Conservation (phyloP, 495 filamentous ascomycete species). For the Aspergillus avenaceus region DNA sequence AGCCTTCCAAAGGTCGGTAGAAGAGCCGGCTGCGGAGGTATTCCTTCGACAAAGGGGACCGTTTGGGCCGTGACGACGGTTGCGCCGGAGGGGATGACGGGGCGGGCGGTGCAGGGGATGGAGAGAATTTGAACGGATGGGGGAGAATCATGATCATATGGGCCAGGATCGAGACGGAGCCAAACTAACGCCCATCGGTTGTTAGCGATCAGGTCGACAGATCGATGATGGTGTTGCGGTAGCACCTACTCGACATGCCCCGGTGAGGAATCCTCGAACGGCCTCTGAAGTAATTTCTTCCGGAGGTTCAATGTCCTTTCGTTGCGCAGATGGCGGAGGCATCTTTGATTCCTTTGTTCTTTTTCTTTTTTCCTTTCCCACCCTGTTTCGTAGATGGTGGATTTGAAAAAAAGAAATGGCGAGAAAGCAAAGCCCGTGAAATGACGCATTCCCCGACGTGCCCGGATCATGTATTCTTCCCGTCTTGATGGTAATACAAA, state of each 20-base stretch:
- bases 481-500: conserved; percentile 3
- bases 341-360: conserved; percentile 14
- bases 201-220: not conserved
- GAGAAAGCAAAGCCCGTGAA: too few species aligned
- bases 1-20: conserved; percentile 40
- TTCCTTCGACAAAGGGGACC: conserved; percentile 33
- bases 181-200: conserved; percentile 28
- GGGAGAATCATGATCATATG: conserved; percentile 46
- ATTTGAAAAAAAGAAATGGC: too few species aligned
- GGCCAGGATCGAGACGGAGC: conserved; percentile 44
- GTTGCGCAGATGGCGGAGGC: conserved; percentile 37
- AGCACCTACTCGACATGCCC: conserved; percentile 40
- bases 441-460: conserved; percentile 5
- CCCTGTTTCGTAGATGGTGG: too few species aligned
- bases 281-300: conserved; percentile 38
- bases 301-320: conserved; percentile 36
- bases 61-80: conserved; percentile 18
- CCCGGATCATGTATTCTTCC: conserved; percentile 14
- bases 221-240: too few species aligned
- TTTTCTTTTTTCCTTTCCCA: too few species aligned
- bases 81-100: conserved; percentile 17
- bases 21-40: conserved; percentile 36
- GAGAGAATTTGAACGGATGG: conserved; percentile 42
- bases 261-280: conserved; percentile 40
- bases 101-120: conserved; percentile 25